These are phyloP conservation scores for Pythium grandisporangium DNA, from an alignment of 352 stramenopile genomes.

Conservation along the genomic window DNA sequence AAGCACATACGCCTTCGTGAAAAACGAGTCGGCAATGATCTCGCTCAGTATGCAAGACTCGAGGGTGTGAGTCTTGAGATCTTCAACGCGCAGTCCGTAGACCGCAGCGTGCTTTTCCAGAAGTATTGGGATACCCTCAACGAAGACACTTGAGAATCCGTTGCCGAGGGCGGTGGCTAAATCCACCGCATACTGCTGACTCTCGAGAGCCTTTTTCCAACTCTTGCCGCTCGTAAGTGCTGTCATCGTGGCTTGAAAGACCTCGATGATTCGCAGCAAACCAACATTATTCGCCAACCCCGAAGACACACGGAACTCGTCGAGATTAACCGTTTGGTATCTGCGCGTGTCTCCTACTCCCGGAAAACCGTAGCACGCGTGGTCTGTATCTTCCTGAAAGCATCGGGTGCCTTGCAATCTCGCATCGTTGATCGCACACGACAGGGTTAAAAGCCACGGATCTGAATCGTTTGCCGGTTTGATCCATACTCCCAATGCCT, in stretches of 20 bases:
- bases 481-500: conserved; percentile 19
- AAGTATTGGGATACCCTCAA: conserved; percentile 12
- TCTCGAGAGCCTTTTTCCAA: conserved; percentile 21
- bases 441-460: conserved; percentile 15
- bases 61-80: conserved; percentile 13
- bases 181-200: conserved; percentile 8
- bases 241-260: conserved; percentile 19
- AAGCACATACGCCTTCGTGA: conserved; percentile 18
- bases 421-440: conserved; percentile 10
- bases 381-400: conserved; percentile 11
- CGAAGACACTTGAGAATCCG: conserved; percentile 14
- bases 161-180: conserved; percentile 10
- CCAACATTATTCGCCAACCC: conserved; percentile 19
- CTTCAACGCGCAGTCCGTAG: conserved; percentile 4
- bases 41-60: conserved; percentile 18
- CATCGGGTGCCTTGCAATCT: conserved; percentile 15
- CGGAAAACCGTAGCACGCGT: conserved; percentile 21
- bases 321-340: conserved; percentile 8
- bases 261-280: conserved; percentile 15
- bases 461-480: conserved; percentile 9
- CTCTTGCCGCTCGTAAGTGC: conserved; percentile 16
- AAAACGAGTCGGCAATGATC: conserved; percentile 13
- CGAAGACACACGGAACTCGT: conserved; percentile 4
- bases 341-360: conserved; percentile 9
- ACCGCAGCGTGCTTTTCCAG: conserved; percentile 7